These are phyloP conservation scores for Fusarium sp. DNA, from an alignment of 2,329 filamentous ascomycete species.

Conservation along the genomic window DNA sequence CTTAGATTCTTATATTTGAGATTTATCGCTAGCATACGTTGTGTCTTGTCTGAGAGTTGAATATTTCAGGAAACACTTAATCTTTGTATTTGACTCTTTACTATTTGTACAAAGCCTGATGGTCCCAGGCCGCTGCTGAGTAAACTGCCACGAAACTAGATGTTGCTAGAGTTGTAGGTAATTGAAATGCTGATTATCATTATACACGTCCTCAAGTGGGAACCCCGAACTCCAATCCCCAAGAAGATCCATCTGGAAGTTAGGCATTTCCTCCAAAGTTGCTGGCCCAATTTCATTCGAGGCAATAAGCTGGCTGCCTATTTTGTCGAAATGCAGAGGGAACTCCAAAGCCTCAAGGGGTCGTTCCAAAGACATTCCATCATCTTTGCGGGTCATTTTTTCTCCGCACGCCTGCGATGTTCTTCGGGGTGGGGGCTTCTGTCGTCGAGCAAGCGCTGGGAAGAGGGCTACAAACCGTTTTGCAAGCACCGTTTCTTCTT, in stretches of 20 bases:
- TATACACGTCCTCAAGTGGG: neutral
- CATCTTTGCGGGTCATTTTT: fast-evolving
- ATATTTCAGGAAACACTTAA: too few relatives aligned
- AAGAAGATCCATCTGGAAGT: neutral
- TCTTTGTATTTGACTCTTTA: too few relatives aligned
- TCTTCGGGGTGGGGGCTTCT: neutral
- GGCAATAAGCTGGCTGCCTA: neutral
- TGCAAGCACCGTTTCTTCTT: neutral
- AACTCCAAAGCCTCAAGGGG: neutral
- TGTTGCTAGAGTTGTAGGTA: neutral
- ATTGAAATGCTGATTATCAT: neutral
- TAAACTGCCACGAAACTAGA: too few relatives aligned
- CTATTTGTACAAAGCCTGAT: too few relatives aligned
- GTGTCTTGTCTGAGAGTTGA: too few relatives aligned
- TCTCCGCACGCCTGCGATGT: neutral
- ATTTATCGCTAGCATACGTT: too few relatives aligned
- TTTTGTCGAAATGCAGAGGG: neutral
- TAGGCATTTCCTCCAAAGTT: neutral
- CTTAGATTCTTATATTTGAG: too few relatives aligned
- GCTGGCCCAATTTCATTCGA: neutral
- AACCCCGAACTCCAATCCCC: neutral
- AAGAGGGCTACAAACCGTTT: neutral
- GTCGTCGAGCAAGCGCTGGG: neutral
- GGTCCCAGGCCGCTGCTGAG: too few relatives aligned
- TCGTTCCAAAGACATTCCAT: neutral